These are phyloP conservation scores for Magnolia officinalis DNA, from an alignment of 164 flowering plant genomes.

Conservation along the genomic window DNA sequence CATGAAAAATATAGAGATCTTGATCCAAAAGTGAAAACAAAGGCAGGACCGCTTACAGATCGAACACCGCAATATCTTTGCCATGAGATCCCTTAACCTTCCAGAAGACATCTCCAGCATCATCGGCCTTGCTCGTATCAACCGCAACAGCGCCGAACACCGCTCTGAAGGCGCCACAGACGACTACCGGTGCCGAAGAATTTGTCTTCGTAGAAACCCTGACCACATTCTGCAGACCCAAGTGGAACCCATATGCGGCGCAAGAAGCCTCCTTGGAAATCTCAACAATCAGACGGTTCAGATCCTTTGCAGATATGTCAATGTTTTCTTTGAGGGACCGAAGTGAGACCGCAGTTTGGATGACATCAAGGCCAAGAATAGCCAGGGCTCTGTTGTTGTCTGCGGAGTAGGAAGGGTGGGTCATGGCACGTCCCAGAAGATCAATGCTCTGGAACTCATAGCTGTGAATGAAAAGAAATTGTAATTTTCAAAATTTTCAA, in stretches of 20 bases:
- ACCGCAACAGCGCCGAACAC: conserved; percentile 74
- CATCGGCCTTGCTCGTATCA: conserved; percentile 52
- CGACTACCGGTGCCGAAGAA: conserved; percentile 39
- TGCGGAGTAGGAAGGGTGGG: conserved; percentile 67
- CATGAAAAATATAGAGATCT: too few relatives aligned
- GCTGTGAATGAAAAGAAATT: conserved; percentile 21
- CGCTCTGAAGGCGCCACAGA: conserved; percentile 72
- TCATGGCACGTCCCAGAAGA: conserved; percentile 66
- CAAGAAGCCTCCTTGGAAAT: conserved; percentile 45
- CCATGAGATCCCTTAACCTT: background rate
- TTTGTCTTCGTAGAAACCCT: conserved; percentile 61
- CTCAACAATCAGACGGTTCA: conserved; percentile 39
- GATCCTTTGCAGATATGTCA: conserved; percentile 48
- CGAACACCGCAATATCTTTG: background rate
- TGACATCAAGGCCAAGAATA: conserved; percentile 45
- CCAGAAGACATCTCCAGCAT: conserved; percentile 56
- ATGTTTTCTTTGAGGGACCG: conserved; percentile 30
- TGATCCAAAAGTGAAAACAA: background rate
- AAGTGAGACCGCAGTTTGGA: conserved; percentile 45
- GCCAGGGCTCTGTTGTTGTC: conserved; percentile 69
- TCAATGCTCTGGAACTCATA: conserved; percentile 41
- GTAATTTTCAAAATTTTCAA: too few relatives aligned
- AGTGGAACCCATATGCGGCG: conserved; percentile 39
- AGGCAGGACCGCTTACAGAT: background rate
- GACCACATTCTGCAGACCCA: conserved; percentile 63